Evolutionary conservation across 441 rosid genomes (phyloP).

Genomic region (Gossypium lobatum): DNA sequence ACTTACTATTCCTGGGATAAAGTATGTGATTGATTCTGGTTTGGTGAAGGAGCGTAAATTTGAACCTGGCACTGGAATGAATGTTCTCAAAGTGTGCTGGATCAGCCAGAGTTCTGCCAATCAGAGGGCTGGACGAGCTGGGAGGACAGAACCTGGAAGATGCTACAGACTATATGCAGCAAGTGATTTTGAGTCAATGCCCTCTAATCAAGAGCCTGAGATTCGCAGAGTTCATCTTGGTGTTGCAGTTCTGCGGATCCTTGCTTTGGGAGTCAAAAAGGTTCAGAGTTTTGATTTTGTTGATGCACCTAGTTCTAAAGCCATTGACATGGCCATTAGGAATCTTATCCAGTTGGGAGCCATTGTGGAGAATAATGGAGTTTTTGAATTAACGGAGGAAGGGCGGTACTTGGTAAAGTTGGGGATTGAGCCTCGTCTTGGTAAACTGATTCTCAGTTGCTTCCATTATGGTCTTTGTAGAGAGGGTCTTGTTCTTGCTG

Average conservation of each 20-base stretch:
- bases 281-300: conserved; percentile 71
- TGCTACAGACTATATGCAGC: conserved; percentile 74
- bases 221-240: conserved; percentile 91
- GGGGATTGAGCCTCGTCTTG: conserved; percentile 89
- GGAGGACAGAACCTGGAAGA: conserved; percentile 79
- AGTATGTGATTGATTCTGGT: conserved; percentile 82
- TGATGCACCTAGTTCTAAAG: conserved; percentile 71
- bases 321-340: conserved; percentile 61
- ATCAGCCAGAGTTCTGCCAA: conserved; percentile 84
- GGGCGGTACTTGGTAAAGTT: conserved; percentile 67
- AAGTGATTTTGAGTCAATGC: conserved; percentile 50
- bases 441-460: conserved; percentile 68
- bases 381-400: conserved; percentile 52
- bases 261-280: conserved; percentile 58
- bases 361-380: conserved; percentile 32
- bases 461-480: conserved; percentile 41
- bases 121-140: conserved; percentile 98
- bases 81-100: conserved; percentile 61
- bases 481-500: conserved; percentile 91
- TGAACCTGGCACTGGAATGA: conserved; percentile 73
- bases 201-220: conserved; percentile 69
- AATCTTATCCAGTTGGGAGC: conserved; percentile 86
- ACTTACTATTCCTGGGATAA: conserved; percentile 82
- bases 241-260: conserved; percentile 76
- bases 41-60: conserved; percentile 73